Percentiles rank a stretch among this genome's conserved stretches.
These are phyloP conservation scores for Phytophthora hibernalis DNA, from an alignment of 352 stramenopile species.

Conservation along the genomic window DNA sequence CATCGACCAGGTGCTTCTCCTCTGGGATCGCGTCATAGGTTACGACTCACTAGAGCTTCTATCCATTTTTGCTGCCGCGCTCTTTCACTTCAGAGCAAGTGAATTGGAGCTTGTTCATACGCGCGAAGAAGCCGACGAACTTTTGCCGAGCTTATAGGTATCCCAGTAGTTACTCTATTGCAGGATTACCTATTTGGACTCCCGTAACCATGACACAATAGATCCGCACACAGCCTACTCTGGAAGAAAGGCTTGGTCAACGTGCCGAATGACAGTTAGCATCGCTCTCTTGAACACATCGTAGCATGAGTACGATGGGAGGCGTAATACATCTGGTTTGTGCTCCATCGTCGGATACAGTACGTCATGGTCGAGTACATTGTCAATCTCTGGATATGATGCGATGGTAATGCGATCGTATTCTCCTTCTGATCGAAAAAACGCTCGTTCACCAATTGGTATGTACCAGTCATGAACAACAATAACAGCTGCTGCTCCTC, in stretches of 20 bases:
- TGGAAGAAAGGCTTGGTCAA: conserved; percentile 42
- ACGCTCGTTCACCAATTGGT: conserved; percentile 48
- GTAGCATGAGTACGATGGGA: conserved; percentile 67
- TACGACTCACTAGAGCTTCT: conserved; percentile 77
- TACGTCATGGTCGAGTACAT: conserved; percentile 25
- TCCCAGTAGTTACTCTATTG: conserved; percentile 71
- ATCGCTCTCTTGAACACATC: conserved; percentile 54
- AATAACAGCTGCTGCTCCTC: conserved; percentile 70
- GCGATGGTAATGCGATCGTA: conserved; percentile 30
- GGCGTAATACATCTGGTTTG: conserved; percentile 41
- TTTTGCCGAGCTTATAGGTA: conserved; percentile 78
- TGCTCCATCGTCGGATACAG: conserved; percentile 53
- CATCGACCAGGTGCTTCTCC: conserved; percentile 74
- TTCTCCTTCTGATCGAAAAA: conserved; percentile 41
- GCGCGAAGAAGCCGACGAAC: conserved; percentile 62
- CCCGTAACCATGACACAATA: conserved; percentile 17
- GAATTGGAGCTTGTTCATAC: conserved; percentile 53
- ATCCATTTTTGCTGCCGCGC: conserved; percentile 69
- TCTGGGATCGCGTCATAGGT: conserved; percentile 81
- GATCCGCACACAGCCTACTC: conserved; percentile 20
- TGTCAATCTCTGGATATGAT: conserved; percentile 20
- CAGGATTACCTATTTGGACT: conserved; percentile 78
- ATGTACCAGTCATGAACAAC: conserved; percentile 61
- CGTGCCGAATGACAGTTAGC: conserved; percentile 52
- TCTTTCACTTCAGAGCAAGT: conserved; percentile 75